Base-by-base conservation (phyloP, 768 basidiomycete genomes). In the Hygrophorus pudorinus region DNA sequence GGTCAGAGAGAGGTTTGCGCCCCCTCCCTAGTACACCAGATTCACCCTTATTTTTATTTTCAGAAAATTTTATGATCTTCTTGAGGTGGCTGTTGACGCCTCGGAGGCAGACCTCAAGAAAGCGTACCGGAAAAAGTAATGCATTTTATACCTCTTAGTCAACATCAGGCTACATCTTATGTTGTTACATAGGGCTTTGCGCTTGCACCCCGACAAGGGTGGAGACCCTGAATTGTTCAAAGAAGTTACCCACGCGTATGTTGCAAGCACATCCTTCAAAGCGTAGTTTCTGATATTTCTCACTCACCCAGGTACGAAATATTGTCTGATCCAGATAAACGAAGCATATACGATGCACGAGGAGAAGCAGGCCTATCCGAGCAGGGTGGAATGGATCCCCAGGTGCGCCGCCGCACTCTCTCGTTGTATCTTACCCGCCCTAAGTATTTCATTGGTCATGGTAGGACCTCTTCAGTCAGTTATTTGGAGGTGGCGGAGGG, bases 211-310 rank as follows among this genome's bases (percentile, higher is more conserved):
- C 16, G 89, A 92, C 74, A 93, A 93, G 66, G 91, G 92, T 38
- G 92, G 92, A 46, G 93, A 96, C 56, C 91, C 91, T 18, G 94
- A 98, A 63, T 64, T 86, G 43, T 98, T 98, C 81, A 97, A 98
- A 60, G 90, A 97, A 60, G 85, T 98, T 30, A 93, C 89, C 8
- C 89, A 91, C 68, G 89, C 89, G 85, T 91, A 72, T 49, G 88
- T 74, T n/a, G 17, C 24, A 13, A 13, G 7, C 46, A 46, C 46
- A 29, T 44, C 40, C 39, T 44, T 46, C 38, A 42, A n/a, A 41
- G 18, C 38, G 33, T 48, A 24, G 11, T 14, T 29, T 41, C 17
- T 17, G 33, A 18, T 29, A 45, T 41, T 43, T 35, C 17, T 48
- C 39, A 28, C 38, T 41, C 17, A 46, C 37, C 1, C 56, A 93